Conservation (phyloP, 2,329 filamentous ascomycete species). For the Chrysoporthe deuterocubensis region DNA sequence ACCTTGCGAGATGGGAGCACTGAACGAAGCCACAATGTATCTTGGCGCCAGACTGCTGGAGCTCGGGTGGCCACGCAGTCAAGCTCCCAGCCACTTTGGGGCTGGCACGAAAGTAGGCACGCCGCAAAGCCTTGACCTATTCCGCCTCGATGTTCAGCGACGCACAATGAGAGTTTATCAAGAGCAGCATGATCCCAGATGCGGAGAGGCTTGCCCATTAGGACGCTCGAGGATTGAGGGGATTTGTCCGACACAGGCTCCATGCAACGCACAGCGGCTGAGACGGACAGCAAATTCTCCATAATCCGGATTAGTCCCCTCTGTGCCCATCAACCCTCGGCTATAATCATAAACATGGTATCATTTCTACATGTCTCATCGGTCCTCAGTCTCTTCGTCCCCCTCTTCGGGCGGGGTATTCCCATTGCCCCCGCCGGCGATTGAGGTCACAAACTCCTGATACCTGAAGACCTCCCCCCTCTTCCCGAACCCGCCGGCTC, state of each 20-base stretch:
- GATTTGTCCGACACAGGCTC: background rate
- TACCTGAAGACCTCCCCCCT: constrained; percentile 92
- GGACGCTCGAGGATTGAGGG: no score
- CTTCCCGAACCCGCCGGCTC: constrained; percentile 59
- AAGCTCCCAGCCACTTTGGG: no score
- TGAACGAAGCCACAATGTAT: no score
- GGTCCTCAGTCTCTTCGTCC: constrained; percentile 34
- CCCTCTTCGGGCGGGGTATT: constrained; percentile 11
- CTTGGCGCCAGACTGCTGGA: no score
- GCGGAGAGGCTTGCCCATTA: no score
- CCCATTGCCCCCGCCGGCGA: constrained; percentile 57
- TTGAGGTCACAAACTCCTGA: constrained; percentile 81
- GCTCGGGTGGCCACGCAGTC: no score
- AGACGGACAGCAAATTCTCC: background rate
- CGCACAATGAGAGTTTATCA: no score
- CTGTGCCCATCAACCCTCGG: background rate
- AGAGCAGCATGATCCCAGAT: no score
- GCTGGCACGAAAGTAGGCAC: no score
- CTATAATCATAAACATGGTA: background rate
- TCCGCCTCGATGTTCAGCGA: no score
- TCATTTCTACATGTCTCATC: constrained; percentile 19
- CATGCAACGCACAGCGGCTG: background rate
- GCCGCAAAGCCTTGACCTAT: no score
- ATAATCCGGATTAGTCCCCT: background rate
- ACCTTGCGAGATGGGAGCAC: no score